Evolutionary conservation across 1,284 basidiomycete species (phyloP).

Genomic region (Ustilago trichophora): DNA sequence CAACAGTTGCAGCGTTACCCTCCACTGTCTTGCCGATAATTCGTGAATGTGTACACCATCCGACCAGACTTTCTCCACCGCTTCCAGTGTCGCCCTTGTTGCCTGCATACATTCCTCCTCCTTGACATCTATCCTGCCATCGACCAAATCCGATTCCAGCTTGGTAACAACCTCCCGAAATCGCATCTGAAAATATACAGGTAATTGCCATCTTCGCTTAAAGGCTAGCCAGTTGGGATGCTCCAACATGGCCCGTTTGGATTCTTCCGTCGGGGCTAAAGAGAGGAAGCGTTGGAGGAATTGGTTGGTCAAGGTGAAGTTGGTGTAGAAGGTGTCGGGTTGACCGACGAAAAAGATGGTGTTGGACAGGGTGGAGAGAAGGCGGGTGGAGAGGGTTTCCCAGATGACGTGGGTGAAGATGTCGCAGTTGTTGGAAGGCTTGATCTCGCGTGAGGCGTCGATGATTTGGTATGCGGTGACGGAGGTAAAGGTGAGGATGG

Average conservation of each 20-base stretch:
- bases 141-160: constrained; percentile 32
- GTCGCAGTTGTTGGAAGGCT: constrained; percentile 51
- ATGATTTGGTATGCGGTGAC: constrained; percentile 77
- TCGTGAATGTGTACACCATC: constrained; percentile 47
- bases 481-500: constrained; percentile 79
- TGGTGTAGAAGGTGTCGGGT: constrained; percentile 82
- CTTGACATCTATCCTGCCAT: no score
- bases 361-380: constrained; percentile 80
- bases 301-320: constrained; percentile 82
- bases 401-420: constrained; percentile 77
- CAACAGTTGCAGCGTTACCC: constrained; percentile 58
- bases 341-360: constrained; percentile 87
- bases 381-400: constrained; percentile 79
- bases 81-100: not conserved
- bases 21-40: constrained; percentile 57
- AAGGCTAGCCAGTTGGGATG: constrained; percentile 79
- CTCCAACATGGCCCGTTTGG: constrained; percentile 65
- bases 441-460: constrained; percentile 75
- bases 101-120: no score
- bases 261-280: constrained; percentile 75
- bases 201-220: constrained; percentile 88
- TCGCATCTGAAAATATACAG: constrained; percentile 95
- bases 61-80: constrained; percentile 51
- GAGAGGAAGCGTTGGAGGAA: constrained; percentile 87
- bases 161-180: constrained; percentile 86